These are phyloP conservation scores for Hyaloscypha hepaticicola DNA, from an alignment of 495 filamentous ascomycete species.

Conservation along the genomic window DNA sequence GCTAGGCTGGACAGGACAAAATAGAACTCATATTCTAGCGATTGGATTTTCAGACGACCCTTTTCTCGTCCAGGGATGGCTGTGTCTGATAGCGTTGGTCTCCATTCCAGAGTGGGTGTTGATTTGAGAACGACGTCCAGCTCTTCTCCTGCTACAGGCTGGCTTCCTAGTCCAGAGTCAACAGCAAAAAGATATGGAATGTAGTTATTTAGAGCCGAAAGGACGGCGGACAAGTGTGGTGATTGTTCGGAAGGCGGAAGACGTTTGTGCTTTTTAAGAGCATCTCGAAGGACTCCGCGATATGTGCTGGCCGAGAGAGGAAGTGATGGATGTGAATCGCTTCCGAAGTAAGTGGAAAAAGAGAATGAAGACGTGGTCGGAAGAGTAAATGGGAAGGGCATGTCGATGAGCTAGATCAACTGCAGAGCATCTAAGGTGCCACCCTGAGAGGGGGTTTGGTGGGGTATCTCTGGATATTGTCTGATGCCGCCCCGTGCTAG, in stretches of 20 bases:
- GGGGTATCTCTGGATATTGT: neutral
- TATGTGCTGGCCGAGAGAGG: conserved; percentile 73
- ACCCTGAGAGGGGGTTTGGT: neutral
- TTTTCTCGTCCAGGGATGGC: conserved; percentile 56
- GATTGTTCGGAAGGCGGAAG: conserved; percentile 64
- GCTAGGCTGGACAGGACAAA: conserved; percentile 77
- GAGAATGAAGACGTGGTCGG: conserved; percentile 82
- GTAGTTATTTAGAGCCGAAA: conserved; percentile 69
- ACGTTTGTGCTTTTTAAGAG: conserved; percentile 80
- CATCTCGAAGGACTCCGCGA: conserved; percentile 73
- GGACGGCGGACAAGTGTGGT: conserved; percentile 62
- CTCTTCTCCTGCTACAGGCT: conserved; percentile 51
- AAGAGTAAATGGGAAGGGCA: conserved; percentile 83
- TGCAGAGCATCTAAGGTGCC: neutral
- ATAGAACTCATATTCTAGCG: conserved; percentile 79
- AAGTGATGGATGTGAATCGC: conserved; percentile 78
- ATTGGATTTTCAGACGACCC: conserved; percentile 63
- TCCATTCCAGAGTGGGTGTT: conserved; percentile 65
- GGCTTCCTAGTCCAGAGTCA: conserved; percentile 62
- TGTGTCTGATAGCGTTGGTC: conserved; percentile 66
- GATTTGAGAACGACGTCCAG: conserved; percentile 61
- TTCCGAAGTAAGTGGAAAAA: conserved; percentile 68
- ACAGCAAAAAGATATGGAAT: conserved; percentile 75
- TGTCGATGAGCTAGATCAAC: conserved; percentile 39
- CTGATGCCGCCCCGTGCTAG: neutral